Evolutionary conservation across 140 eudicot genomes (phyloP), one percentile per base, ranked within the genome.

Genomic region (Stevia rebaudiana): DNA sequence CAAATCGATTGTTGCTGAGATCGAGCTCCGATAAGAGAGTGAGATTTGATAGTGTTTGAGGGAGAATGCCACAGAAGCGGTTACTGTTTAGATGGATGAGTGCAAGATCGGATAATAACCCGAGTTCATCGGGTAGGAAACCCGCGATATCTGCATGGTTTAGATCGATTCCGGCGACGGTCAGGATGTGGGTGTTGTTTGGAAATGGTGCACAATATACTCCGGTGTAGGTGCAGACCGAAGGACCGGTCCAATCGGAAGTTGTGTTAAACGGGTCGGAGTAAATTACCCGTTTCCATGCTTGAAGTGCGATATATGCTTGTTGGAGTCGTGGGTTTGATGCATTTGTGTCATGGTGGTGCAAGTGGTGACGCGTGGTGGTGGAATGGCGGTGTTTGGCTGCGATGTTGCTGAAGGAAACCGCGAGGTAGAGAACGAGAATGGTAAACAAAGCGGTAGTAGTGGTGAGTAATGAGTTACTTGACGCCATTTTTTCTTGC

Each of bases 81-180:
- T 89, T 89, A 54, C 83, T 78, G 51, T 86, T 89, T 64, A 86
- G 55, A 58, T 89, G 97, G 33, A 89, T 28, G 28, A 86, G 71
- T n/a, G 95, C 69, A 3, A 89, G 92, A 67, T 86, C 94, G 0
- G 81, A 35, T 31, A 90, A 78, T 49, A 86, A 78, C 16, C 97
- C 95, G 7, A 90, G 73, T 53, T 86, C 94, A 0, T 81, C 66
- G 0, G 97, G 97, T 31, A 90, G 81, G 72, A 70, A 73, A 0
- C 97, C 95, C 7, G 97, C 94, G 47, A 90, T 77, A 68, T 86
- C 95, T 9, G 62, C 80, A 4, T 77, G 85, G 80, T 90, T 86
- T 47, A 90, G 90, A 73, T 90, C 97, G 12, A 90, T 86, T 52
- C 94, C 94, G 0, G 95, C 94, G 0, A 90, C 89, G 0, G 76